phyloP scores from a whole-genome alignment of 2,329 filamentous ascomycete species.

The Aspergillus intermedius region DNA sequence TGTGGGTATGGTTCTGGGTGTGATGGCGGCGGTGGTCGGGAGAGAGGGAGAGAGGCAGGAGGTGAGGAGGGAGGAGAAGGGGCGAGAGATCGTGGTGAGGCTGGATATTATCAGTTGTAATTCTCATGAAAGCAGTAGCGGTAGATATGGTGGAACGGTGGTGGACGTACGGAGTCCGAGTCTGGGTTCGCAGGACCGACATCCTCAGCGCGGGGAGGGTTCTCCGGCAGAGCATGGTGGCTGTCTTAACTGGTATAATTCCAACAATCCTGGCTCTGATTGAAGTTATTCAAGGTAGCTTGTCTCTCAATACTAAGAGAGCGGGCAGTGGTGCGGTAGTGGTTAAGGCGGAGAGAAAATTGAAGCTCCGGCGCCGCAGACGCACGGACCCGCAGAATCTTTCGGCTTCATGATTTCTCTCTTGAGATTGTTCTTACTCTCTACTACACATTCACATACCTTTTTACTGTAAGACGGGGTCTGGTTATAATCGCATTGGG shows the following conservation, averaged over 20 bases:
- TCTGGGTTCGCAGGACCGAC: slow-evolving; percentile 1
- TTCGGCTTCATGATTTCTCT: not conserved
- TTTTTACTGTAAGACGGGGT: too few species aligned
- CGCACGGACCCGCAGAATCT: slow-evolving; percentile 23
- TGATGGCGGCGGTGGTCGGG: slow-evolving; percentile 8
- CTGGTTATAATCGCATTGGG: too few species aligned
- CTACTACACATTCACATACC: too few species aligned
- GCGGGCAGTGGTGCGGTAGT: too few species aligned
- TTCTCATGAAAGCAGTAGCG: not conserved
- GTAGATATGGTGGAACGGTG: too few species aligned
- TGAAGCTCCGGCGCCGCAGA: slow-evolving; percentile 24
- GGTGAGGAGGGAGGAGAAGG: slow-evolving; percentile 3
- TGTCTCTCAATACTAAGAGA: too few species aligned
- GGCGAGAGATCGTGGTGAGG: not conserved
- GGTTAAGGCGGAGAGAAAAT: slow-evolving; percentile 25
- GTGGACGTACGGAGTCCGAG: not conserved
- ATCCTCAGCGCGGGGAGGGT: slow-evolving; percentile 24
- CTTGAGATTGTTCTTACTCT: too few species aligned
- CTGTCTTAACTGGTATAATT: not conserved
- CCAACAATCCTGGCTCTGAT: too few species aligned
- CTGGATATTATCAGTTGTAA: not conserved
- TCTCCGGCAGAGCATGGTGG: slow-evolving; percentile 29
- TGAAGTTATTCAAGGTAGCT: too few species aligned
- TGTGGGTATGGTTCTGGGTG: not conserved
- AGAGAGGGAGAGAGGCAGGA: slow-evolving; percentile 13